Evolutionary conservation across 2,329 filamentous ascomycete genomes (phyloP), one percentile per base, ranked within the genome.

Genomic region (Penicillium polonicum): DNA sequence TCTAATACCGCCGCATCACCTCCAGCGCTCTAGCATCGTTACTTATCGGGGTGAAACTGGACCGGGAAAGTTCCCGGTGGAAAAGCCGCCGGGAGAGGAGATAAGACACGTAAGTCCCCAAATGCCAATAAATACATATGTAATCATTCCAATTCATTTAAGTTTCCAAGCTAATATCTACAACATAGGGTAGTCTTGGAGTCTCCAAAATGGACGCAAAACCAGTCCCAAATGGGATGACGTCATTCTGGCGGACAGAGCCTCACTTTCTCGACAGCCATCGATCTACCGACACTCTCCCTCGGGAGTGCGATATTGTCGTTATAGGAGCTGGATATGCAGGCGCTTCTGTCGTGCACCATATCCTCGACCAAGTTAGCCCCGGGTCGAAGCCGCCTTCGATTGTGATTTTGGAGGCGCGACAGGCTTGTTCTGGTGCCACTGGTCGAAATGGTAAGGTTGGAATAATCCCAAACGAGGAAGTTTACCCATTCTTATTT

Each of bases 241-340:
- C 67, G 17, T 65, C 78, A 2, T 82, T 79, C 65, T 82, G 80
- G 80, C 70, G 75, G 19, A 70, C 69, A 4, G 60, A 76, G 25
- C 73, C 72, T 7, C 71, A 78, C 60, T 57, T 64, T 2, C 65
- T 82, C 2, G 77, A 80, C 56, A 69, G 74, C 53, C 68, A 77
- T 59, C 72, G 77, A n/a, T 76, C 70, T 29, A 76, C 72, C 0
- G 64, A 71, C 3, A 60, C 62, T 9, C 64, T 81, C 0, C 79
- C 79, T 0, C 46, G 63, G 3, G 50, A 73, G 29, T 68, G 66
- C n/a, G 78, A 81, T 43, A 73, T 82, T 52, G 71, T 75, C 8
- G 72, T 82, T 21, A 70, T 81, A 4, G 80, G 80, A 0, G 73
- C 76, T 6, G 80, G 79, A 0, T 79, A 75, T 54, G 71, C 79